A percentile compares a stretch with the other conserved stretches of the same genome.
Evolutionary conservation across 768 basidiomycete genomes (phyloP).

Genomic region (Suillus variegatus): DNA sequence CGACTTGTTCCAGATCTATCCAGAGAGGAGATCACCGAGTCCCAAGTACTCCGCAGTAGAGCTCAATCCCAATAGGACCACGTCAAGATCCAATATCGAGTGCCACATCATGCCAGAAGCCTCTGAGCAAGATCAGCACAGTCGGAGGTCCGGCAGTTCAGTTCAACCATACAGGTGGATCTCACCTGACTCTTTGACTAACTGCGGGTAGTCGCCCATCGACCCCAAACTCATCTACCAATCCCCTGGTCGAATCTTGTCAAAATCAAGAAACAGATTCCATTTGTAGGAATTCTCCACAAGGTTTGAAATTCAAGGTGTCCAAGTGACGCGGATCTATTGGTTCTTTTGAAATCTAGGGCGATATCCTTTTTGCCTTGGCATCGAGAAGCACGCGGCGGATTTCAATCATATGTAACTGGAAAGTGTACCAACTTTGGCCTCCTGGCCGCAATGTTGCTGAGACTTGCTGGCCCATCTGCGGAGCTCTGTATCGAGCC

Average conservation of each 20-base stretch:
- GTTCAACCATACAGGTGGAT: neutral
- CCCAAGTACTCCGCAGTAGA: too few species aligned
- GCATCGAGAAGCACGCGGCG: neutral
- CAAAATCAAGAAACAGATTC: neutral
- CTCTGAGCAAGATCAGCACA: neutral
- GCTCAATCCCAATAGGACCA: neutral
- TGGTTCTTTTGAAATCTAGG: neutral
- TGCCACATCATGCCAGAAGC: neutral
- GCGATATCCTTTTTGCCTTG: neutral
- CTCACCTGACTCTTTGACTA: neutral
- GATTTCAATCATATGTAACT: neutral
- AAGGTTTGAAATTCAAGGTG: too few species aligned
- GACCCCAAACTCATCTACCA: too few species aligned
- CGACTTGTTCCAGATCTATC: too few species aligned
- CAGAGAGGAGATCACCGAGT: too few species aligned
- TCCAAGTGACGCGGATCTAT: neutral
- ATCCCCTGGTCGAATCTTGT: neutral
- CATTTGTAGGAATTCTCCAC: neutral
- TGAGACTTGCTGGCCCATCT: neutral
- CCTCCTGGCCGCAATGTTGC: neutral
- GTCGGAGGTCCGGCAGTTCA: neutral
- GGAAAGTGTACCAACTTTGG: neutral
- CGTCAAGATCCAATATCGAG: neutral
- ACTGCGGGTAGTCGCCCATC: neutral
- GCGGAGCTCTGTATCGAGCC: neutral